These are phyloP conservation scores for Teratosphaeria viscida DNA, from an alignment of 2,329 filamentous ascomycete genomes.

Conservation along the genomic window DNA sequence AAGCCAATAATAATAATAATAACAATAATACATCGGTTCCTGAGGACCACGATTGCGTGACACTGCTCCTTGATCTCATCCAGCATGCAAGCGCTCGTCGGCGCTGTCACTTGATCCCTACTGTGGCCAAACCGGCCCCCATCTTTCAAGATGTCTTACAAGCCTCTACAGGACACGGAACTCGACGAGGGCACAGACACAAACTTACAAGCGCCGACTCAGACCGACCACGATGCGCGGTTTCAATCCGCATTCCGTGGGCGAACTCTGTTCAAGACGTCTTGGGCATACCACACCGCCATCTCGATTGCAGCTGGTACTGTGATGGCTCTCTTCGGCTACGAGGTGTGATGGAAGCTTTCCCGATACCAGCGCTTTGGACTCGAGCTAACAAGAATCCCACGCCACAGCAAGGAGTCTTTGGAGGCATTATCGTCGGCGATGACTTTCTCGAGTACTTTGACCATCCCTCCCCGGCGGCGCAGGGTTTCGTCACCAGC, in stretches of 20 bases:
- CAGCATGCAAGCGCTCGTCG: neutral
- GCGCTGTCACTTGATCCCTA: neutral
- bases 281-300: conserved; percentile 12
- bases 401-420: conserved; percentile 9
- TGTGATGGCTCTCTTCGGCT: conserved; percentile 19
- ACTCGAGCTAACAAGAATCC: neutral
- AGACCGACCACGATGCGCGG: neutral
- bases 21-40: too few species aligned
- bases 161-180: neutral
- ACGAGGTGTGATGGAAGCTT: conserved; percentile 6
- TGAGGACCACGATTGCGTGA: neutral
- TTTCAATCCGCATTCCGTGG: neutral
- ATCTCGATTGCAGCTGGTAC: conserved; percentile 17
- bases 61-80: neutral
- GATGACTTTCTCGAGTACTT: conserved; percentile 9
- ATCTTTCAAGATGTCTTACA: neutral
- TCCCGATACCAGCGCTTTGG: neutral
- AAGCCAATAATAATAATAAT: too few species aligned
- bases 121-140: neutral
- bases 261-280: conserved; percentile 7
- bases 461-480: conserved; percentile 5
- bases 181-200: neutral
- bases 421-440: conserved; percentile 10
- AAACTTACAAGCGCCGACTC: neutral
- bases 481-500: conserved; percentile 6